phyloP scores from a whole-genome alignment of 192 early-diverging fungal genomes.

The Anaeromyces robustus region DNA sequence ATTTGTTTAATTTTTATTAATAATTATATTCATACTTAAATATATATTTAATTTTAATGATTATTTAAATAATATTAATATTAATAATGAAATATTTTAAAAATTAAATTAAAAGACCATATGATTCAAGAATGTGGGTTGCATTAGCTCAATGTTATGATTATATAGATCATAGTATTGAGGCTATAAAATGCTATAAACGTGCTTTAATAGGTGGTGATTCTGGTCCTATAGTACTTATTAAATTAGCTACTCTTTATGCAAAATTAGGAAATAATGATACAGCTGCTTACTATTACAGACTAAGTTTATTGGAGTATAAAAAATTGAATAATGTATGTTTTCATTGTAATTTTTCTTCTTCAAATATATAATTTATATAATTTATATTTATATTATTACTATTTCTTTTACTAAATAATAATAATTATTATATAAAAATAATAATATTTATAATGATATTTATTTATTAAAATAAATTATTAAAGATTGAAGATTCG shows the following conservation, averaged over 20 bases:
- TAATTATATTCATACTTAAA: no score
- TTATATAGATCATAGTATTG: conserved; percentile 18
- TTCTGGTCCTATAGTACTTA: conserved; percentile 29
- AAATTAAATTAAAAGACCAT: conserved; percentile 34
- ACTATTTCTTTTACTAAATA: no score
- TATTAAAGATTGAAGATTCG: neutral
- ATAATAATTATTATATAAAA: no score
- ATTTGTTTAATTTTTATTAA: no score
- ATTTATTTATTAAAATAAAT: neutral
- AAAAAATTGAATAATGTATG: neutral
- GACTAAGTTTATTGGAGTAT: conserved; percentile 11
- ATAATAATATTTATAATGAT: neutral
- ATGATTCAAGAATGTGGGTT: conserved; percentile 79
- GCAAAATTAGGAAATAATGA: conserved; percentile 27
- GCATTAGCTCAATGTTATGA: conserved; percentile 63
- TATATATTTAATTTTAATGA: no score
- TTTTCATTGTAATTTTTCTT: neutral
- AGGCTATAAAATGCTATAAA: conserved; percentile 61
- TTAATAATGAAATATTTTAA: neutral
- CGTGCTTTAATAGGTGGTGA: conserved; percentile 53
- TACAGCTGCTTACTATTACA: conserved; percentile 43
- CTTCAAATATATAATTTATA: no score
- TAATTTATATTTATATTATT: no score
- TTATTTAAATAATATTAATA: no score
- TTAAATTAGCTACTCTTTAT: conserved; percentile 41